These are phyloP conservation scores for Tremellales sp. DNA, from an alignment of 1,284 basidiomycete species.

Conservation along the genomic window DNA sequence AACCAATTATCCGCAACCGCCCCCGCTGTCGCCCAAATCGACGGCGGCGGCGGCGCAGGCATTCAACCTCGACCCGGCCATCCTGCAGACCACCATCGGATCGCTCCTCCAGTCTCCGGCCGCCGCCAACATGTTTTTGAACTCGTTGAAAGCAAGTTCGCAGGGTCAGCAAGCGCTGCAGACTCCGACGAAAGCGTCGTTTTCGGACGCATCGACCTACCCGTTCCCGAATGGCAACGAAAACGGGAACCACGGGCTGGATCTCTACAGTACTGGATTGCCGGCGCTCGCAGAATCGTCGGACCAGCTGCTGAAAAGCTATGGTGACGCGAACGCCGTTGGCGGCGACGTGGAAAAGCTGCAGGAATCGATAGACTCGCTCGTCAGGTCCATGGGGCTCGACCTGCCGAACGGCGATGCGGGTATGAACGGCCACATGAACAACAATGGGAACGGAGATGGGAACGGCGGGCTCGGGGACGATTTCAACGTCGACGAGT, in stretches of 20 bases:
- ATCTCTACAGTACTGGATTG: slow-evolving; percentile 39
- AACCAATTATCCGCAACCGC: slow-evolving; percentile 5
- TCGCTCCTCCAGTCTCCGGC: slow-evolving; percentile 60
- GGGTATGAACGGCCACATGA: neutral
- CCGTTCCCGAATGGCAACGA: slow-evolving; percentile 1
- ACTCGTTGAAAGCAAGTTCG: slow-evolving; percentile 48
- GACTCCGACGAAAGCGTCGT: slow-evolving; percentile 10
- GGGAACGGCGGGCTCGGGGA: slow-evolving; percentile 14
- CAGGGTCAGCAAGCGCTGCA: slow-evolving; percentile 38
- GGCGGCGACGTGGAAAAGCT: slow-evolving; percentile 68
- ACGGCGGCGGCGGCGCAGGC: slow-evolving; percentile 23
- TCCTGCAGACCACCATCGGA: slow-evolving; percentile 61
- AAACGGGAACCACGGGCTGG: slow-evolving; percentile 34
- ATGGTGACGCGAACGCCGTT: slow-evolving; percentile 63
- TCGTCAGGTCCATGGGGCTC: slow-evolving; percentile 68
- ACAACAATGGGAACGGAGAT: slow-evolving; percentile 8
- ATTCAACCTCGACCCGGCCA: slow-evolving; percentile 46
- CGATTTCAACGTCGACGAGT: slow-evolving; percentile 45
- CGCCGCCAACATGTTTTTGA: slow-evolving; percentile 67
- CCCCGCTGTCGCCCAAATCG: slow-evolving; percentile 17
- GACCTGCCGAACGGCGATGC: slow-evolving; percentile 34
- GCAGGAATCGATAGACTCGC: slow-evolving; percentile 65
- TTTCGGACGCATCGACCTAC: neutral
- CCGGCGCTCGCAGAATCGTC: slow-evolving; percentile 33
- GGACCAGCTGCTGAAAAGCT: slow-evolving; percentile 55